Percentiles rank a stretch among this genome's conserved stretches.
phyloP scores from a whole-genome alignment of 2,329 filamentous ascomycete genomes.

The Chrysosphaeria jannelii region DNA sequence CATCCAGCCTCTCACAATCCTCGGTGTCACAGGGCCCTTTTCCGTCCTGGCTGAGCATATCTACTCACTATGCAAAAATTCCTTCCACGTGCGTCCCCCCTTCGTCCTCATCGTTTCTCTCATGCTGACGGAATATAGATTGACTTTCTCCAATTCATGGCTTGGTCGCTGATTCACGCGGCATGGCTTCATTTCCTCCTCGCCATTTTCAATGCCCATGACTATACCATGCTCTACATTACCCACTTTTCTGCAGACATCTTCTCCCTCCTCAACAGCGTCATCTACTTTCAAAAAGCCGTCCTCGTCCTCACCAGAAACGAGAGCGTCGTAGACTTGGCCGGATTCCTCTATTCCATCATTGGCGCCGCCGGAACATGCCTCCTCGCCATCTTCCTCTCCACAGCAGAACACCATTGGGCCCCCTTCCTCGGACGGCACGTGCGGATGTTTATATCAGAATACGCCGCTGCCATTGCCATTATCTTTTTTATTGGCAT shows the following conservation, averaged over 20 bases:
- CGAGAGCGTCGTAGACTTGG: conserved; percentile 1
- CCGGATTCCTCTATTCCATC: conserved; percentile 2
- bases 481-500: conserved; percentile 2
- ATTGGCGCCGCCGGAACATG: conserved; percentile 2
- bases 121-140: too few relatives aligned
- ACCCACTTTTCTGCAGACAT: conserved; percentile 2
- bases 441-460: conserved; percentile 1
- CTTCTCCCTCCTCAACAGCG: conserved; percentile 2
- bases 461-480: conserved; percentile 2
- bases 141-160: conserved; percentile 3
- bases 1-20: conserved; percentile 1
- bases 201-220: conserved; percentile 2
- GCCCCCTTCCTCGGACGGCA: conserved; percentile 1
- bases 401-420: conserved; percentile 2
- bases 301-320: conserved; percentile 1
- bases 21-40: conserved; percentile 1
- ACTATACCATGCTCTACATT: conserved; percentile 2
- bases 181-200: conserved; percentile 2
- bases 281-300: conserved; percentile 3
- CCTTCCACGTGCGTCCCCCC: background rate
- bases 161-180: conserved; percentile 2
- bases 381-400: conserved; percentile 1
- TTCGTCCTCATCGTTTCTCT: too few relatives aligned
- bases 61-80: conserved; percentile 1
- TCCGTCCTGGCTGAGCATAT: conserved; percentile 1